phyloP scores from a whole-genome alignment of 345 rosid genomes.

The Crucihimalaya himalaica region DNA sequence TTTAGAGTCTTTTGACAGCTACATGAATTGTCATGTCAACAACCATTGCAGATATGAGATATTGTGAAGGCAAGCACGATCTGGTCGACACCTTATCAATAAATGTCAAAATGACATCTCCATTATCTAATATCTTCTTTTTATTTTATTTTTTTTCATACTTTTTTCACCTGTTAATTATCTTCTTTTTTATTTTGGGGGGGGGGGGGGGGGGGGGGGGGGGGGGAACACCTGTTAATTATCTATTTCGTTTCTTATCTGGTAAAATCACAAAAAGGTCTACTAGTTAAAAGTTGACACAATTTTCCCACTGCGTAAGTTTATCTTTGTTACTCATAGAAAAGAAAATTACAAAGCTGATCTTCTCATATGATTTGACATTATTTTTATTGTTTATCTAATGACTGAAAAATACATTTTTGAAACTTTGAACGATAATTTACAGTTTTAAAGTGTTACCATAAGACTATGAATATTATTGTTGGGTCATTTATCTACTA shows the following conservation, averaged over 20 bases:
- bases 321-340: neutral
- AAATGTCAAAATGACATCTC: constrained; percentile 14
- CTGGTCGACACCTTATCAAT: constrained; percentile 26
- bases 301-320: neutral
- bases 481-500: neutral
- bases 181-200: neutral
- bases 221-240: neutral
- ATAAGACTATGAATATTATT: neutral
- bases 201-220: too few relatives aligned
- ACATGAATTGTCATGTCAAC: constrained; percentile 28
- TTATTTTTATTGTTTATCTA: neutral
- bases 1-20: constrained; percentile 33
- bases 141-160: neutral
- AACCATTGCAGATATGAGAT: constrained; percentile 24
- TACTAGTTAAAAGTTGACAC: neutral
- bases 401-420: neutral
- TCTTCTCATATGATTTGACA: neutral
- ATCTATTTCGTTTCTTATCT: neutral
- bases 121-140: neutral
- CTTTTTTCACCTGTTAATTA: neutral
- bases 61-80: constrained; percentile 37
- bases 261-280: neutral
- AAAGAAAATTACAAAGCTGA: neutral
- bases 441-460: neutral
- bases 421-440: neutral